Conservation (phyloP, 495 filamentous ascomycete species). For the Talaromyces nanjingensis region DNA sequence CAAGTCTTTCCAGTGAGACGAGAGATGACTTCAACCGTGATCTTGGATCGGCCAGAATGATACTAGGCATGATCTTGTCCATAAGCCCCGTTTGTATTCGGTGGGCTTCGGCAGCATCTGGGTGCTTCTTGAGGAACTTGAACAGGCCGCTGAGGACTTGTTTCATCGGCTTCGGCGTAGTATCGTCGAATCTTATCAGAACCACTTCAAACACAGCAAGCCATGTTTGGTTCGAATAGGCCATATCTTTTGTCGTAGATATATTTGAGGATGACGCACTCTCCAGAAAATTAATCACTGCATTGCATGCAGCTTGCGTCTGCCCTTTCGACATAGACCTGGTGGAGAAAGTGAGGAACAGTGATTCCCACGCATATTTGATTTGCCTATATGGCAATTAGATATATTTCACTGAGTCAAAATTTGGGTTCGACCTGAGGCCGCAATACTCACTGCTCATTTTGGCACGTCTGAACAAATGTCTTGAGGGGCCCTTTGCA, state of each 20-base stretch:
- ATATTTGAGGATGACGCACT: slow-evolving; percentile 31
- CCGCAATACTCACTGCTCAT: slow-evolving; percentile 26
- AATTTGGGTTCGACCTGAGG: background rate
- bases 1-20: slow-evolving; percentile 34
- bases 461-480: slow-evolving; percentile 27
- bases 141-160: slow-evolving; percentile 59
- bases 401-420: background rate
- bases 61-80: slow-evolving; percentile 25
- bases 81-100: slow-evolving; percentile 18
- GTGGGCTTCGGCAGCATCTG: slow-evolving; percentile 21
- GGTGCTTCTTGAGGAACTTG: slow-evolving; percentile 43
- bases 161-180: slow-evolving; percentile 67
- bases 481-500: slow-evolving; percentile 33
- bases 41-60: slow-evolving; percentile 33
- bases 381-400: slow-evolving; percentile 23
- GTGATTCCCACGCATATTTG: slow-evolving; percentile 27
- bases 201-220: slow-evolving; percentile 59
- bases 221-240: slow-evolving; percentile 47
- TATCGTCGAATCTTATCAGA: slow-evolving; percentile 65
- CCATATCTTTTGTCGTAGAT: slow-evolving; percentile 25
- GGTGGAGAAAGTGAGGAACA: slow-evolving; percentile 32
- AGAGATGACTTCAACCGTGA: slow-evolving; percentile 34
- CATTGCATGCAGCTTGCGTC: slow-evolving; percentile 37
- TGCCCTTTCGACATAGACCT: slow-evolving; percentile 32
- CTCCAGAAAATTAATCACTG: slow-evolving; percentile 40